phyloP scores from a whole-genome alignment of 2,329 filamentous ascomycete genomes.

The Clarireedia paspali region DNA sequence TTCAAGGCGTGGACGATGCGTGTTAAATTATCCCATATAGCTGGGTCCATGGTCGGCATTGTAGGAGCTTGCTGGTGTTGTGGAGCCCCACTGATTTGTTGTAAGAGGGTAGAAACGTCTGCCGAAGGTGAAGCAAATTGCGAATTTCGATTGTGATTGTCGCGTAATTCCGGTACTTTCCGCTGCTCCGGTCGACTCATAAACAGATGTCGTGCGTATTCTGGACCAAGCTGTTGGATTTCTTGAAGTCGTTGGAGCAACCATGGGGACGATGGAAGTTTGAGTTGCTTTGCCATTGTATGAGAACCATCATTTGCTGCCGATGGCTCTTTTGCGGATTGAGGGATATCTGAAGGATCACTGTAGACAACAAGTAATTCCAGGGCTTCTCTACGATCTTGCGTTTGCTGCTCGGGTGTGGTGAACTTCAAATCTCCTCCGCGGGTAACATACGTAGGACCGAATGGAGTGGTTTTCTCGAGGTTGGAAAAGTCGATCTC shows the following conservation, averaged over 20 bases:
- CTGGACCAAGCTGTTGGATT: slow-evolving; percentile 24
- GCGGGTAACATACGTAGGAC: slow-evolving; percentile 44
- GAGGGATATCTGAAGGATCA: slow-evolving; percentile 28
- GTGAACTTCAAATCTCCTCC: slow-evolving; percentile 44
- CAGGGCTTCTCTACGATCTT: slow-evolving; percentile 48
- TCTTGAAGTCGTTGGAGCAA: slow-evolving; percentile 25
- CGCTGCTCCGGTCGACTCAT: slow-evolving; percentile 9
- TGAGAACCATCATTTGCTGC: slow-evolving; percentile 8
- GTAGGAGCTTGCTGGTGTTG: not conserved
- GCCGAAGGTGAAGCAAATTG: slow-evolving; percentile 7
- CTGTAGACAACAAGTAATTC: slow-evolving; percentile 47
- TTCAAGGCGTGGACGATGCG: slow-evolving; percentile 32
- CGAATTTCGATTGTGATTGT: slow-evolving; percentile 6
- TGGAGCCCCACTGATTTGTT: slow-evolving; percentile 13
- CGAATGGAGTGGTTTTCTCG: slow-evolving; percentile 32
- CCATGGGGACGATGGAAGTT: slow-evolving; percentile 23
- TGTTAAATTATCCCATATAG: slow-evolving; percentile 17
- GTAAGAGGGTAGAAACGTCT: slow-evolving; percentile 12
- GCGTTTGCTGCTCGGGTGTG: slow-evolving; percentile 48
- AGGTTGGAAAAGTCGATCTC: slow-evolving; percentile 36
- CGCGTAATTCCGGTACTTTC: slow-evolving; percentile 14
- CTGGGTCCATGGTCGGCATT: slow-evolving; percentile 14
- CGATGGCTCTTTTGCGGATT: slow-evolving; percentile 28
- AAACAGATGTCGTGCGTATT: slow-evolving; percentile 20
- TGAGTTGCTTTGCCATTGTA: slow-evolving; percentile 14